Evolutionary conservation across 495 filamentous ascomycete species (phyloP), one percentile per base, ranked within the genome.

Genomic region (Hypoxylon lienhwacheense): DNA sequence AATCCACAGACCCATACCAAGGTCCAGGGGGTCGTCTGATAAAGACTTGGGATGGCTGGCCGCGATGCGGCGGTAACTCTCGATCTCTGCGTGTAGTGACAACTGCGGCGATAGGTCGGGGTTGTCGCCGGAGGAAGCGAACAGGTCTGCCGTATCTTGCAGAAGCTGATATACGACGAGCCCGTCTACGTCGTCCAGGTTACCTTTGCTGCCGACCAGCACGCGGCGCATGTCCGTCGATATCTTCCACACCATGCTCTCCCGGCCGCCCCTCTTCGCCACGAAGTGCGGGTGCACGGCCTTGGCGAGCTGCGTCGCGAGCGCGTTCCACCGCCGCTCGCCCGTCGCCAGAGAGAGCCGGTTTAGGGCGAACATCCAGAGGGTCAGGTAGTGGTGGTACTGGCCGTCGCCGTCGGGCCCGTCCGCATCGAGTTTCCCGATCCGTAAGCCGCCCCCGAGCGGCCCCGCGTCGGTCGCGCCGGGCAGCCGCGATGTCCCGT

Each of bases 331-430:
- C 1, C 35, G 39, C 12, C 60, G 41, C 25, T 85, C 75, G 0
- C 71, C 70, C 3, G 74, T 76, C 8, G 80, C 84, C 7, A 78
- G 34, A 0, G 78, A 67, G 29, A 85, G 70, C 4, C 84, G 74
- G 64, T 86, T 85, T 2, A 87, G 68, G 0, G 82, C 84, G 55
- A 86, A 88, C 83, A 86, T 85, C 84, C 84, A 88, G 1, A 88
- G 57, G 0, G 83, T 86, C 7, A 87, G 66, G 58, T 85, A 88
- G 52, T 87, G 84, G 46, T 86, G 82, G 40, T 87, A 87, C 60
- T 85, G 82, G 2, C 84, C 84, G 63, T 87, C 85, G 12, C 75
- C 70, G 40, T 87, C 84, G 1, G 69, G 53, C 0, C 82, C 84
- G 8, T 41, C 41, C 0, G 67, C 80, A 17, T 77, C 69, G 4